A percentile compares a stretch with the other conserved stretches of the same genome.
These are phyloP conservation scores for Debaryomyces castellii DNA, from an alignment of 805 yeast genomes.

Conservation along the genomic window DNA sequence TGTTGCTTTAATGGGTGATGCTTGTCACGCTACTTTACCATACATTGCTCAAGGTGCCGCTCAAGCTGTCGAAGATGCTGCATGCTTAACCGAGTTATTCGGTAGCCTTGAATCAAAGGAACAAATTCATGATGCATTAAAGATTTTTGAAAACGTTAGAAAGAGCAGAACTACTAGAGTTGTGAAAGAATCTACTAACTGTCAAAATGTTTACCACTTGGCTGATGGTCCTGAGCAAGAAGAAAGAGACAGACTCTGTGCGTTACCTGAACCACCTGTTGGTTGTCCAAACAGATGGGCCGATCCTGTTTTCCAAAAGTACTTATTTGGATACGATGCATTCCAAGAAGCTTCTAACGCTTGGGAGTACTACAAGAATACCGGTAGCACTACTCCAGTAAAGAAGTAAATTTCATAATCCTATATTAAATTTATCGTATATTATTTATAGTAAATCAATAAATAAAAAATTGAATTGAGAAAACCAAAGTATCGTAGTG, in stretches of 20 bases:
- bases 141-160: conserved; percentile 17
- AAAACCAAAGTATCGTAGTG: no score
- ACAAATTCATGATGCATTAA: conserved; percentile 17
- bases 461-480: background rate
- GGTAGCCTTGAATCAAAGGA: conserved; percentile 12
- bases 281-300: conserved; percentile 25
- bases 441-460: background rate
- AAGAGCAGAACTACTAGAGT: conserved; percentile 23
- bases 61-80: conserved; percentile 34
- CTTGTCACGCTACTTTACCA: conserved; percentile 36
- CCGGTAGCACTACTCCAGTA: background rate
- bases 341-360: conserved; percentile 21
- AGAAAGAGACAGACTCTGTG: conserved; percentile 17
- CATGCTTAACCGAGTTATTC: conserved; percentile 21
- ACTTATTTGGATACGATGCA: conserved; percentile 24
- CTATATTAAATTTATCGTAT: background rate
- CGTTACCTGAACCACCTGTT: conserved; percentile 14
- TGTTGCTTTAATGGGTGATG: conserved; percentile 31
- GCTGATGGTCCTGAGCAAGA: conserved; percentile 25
- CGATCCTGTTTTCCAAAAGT: conserved; percentile 23
- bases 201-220: conserved; percentile 21
- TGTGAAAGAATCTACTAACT: conserved; percentile 20
- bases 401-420: background rate
- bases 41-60: conserved; percentile 34
- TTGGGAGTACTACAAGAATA: conserved; percentile 9